Base-by-base conservation (phyloP, 768 basidiomycete species). In the Pulveroboletus sp. region DNA sequence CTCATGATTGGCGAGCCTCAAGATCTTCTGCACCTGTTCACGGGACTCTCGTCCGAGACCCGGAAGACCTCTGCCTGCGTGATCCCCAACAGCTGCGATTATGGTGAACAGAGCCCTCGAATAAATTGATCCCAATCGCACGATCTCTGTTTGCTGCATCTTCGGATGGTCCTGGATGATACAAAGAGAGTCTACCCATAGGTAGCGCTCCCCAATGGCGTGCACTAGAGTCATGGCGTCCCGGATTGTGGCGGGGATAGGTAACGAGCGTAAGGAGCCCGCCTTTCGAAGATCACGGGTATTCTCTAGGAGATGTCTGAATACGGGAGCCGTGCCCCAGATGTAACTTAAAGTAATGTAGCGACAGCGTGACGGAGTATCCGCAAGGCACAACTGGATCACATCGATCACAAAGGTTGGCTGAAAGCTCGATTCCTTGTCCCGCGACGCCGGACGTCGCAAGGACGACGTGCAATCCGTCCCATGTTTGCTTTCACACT, bases 171-270 rank as follows among this genome's bases (percentile, higher is more conserved):
- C 27, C 39, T 61, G 62, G 31, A 51, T 47, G 33, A 64, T 66
- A 13, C 62, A 64, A 0, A 63, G 17, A 3, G 62, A 51, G 21
- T 63, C 64, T 4, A 66, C 56, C 62, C 64, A 63, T 15, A 63
- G 35, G 32, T 64, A 66, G 15, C 56, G 56, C 38, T 59, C 53
- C 36, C 60, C 55, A 10, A 67, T 57, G 32, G 44, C 40, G 7
- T 35, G 53, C 9, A 56, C 51, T 9, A 67, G 43, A 5, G 53
- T 50, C 1, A 64, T 52, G 10, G 65, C 57, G 41, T 65, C 65
- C 36, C 47, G 40, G 27, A 65, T 62, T 4, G 63, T 64, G 17
- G 50, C 24, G 6, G 63, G 59, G 24, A 66, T 47, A 8, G 47
- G 43, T n/a, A 48, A 31, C 1, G 45, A 41, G 14, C 13, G 24